A percentile compares a stretch with the other conserved stretches of the same genome.
Conservation (phyloP, 2,329 filamentous ascomycete species). For the Trichoderma gracile region DNA sequence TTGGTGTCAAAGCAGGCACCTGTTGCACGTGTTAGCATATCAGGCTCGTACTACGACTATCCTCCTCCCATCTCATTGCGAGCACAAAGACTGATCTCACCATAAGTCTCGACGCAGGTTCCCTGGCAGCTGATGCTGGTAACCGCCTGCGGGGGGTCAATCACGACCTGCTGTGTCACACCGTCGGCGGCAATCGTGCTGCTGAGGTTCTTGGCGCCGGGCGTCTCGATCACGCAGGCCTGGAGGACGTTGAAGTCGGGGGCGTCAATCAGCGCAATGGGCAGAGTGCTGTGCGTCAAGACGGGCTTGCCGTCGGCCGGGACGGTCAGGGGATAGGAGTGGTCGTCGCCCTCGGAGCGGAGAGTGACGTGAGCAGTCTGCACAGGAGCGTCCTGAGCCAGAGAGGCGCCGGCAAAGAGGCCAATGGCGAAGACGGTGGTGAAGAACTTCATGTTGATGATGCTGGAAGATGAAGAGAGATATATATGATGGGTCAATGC, state of each 20-base stretch:
- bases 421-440: conserved; percentile 22
- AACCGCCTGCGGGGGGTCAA: conserved; percentile 49
- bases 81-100: conserved; percentile 30
- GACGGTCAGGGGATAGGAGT: conserved; percentile 46
- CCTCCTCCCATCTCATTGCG: background rate
- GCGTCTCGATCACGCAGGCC: conserved; percentile 47
- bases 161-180: conserved; percentile 44
- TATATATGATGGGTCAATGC: background rate
- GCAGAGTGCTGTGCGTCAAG: conserved; percentile 43
- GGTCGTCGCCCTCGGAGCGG: conserved; percentile 31
- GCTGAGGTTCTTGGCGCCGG: conserved; percentile 36
- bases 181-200: conserved; percentile 30
- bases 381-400: conserved; percentile 12
- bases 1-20: conserved; percentile 40
- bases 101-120: conserved; percentile 44
- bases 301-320: conserved; percentile 44
- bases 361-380: conserved; percentile 48
- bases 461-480: background rate
- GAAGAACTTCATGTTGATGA: conserved; percentile 31
- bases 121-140: conserved; percentile 46
- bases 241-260: conserved; percentile 46
- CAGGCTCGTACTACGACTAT: background rate
- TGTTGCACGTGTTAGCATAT: conserved; percentile 5
- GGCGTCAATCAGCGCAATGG: conserved; percentile 45
- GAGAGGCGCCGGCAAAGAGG: conserved; percentile 21